Base-by-base conservation (phyloP, 805 yeast genomes). In the Middelhovenomyces tepae region DNA sequence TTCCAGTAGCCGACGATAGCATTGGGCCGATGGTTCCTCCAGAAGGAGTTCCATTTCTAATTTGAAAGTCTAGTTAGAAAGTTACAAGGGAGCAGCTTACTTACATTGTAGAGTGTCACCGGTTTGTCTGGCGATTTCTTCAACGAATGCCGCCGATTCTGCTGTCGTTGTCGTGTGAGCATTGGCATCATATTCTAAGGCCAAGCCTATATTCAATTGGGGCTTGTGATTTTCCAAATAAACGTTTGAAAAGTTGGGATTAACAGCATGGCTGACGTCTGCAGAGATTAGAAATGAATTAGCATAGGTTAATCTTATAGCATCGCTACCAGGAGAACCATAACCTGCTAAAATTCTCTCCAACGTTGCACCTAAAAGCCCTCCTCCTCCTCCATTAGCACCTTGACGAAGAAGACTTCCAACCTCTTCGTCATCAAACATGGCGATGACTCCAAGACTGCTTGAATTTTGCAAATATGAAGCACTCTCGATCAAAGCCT, bases 11-110 rank as follows among this genome's bases (percentile, higher is more conserved):
- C 5, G 57, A 36, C 10, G 58, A 44, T 5, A 63, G 47, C 40
- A 63, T 49, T 53, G 77, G 94, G 0, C 95, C 95, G 51, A 85
- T 82, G 17, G 94, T 83, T 24, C 93, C 93, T 20, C 95, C 95
- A 1, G 86, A 77, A 52, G 91, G 71, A 10, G 82, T 70, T 53
- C 78, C 87, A 59, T 85, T 84, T 57, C 91, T 73, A 54, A 82
- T 79, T 51, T 84, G 94, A 75, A 83, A 83, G 57, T 50, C 76
- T 59, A 85, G 95, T 18, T 84, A 44, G 34, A 62, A 59, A 52
- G 80, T 85, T 32, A 65, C 78, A 40, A 81, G 75, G 7, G 16
- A 7, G 8, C 10, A 21, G n/a, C 23, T 21, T 23, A 7, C 13
- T 16, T 16, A 11, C 27, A 13, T n/a, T 13, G 16, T 23, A 13